Percentiles rank a stretch among this genome's conserved stretches.
These are phyloP conservation scores for Amphirosellinia nigrospora DNA, from an alignment of 495 filamentous ascomycete genomes.

Conservation along the genomic window DNA sequence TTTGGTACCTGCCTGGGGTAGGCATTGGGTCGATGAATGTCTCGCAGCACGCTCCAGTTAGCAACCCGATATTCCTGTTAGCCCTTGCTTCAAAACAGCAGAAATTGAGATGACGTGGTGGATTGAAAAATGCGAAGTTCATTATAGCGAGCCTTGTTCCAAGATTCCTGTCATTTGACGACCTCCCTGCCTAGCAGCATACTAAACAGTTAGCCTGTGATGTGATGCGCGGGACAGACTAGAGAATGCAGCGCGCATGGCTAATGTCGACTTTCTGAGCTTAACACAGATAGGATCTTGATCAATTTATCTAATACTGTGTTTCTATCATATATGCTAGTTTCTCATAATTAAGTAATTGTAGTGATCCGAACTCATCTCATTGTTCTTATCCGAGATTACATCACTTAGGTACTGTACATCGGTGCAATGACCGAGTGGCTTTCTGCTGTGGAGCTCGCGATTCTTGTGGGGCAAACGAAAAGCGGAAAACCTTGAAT, in stretches of 20 bases:
- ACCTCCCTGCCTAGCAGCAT: background rate
- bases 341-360: background rate
- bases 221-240: background rate
- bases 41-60: too few species aligned
- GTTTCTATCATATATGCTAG: background rate
- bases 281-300: background rate
- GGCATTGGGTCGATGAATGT: too few species aligned
- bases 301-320: background rate
- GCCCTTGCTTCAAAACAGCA: background rate
- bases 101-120: conserved; percentile 14
- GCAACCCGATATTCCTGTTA: background rate
- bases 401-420: conserved; percentile 1
- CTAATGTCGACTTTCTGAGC: background rate
- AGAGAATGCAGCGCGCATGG: background rate
- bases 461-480: background rate
- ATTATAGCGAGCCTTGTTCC: background rate
- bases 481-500: background rate
- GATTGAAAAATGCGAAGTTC: background rate
- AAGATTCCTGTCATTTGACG: background rate
- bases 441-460: background rate
- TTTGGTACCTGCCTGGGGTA: too few species aligned
- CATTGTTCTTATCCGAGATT: background rate
- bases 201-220: too few species aligned
- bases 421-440: background rate
- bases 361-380: background rate